Base-by-base conservation (phyloP, 345 rosid genomes). In the Linum usitatissimum region DNA sequence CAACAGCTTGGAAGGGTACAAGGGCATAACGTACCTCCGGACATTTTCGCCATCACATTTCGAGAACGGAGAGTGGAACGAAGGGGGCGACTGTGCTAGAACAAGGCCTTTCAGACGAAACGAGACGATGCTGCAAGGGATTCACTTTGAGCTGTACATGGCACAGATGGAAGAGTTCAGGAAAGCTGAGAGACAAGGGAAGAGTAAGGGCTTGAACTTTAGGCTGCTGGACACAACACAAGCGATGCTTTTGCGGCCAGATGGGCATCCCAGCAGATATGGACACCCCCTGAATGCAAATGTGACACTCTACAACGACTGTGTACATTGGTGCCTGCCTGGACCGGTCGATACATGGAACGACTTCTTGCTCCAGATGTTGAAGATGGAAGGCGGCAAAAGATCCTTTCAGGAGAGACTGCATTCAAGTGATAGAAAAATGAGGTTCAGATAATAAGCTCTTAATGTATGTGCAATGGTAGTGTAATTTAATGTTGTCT, bases 251-350 rank as follows among this genome's bases (percentile, higher is more conserved):
- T 61, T 91, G 64, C 71, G 97, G 63, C 90, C 90, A 0, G 94
- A 91, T 30, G 97, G 97, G n/a, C 96, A 91, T 64, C 96, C 91
- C 0, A 83, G 90, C 67, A 60, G 69, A 60, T 88, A 75, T 30
- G 96, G 97, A 21, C 94, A 88, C 45, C 67, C 69, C 78, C 75
- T 82, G 0, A 71, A 83, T 21, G 91, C 81, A 45, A 91, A 91
- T 30, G 97, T 86, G 34, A 71, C 87, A 0, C 53, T 91, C 77
- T 76, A 85, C 69, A 88, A 88, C 19, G 97, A 91, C 65, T 88
- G 94, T 31, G 97, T 91, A 45, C 97, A 91, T 55, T 88, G 96
- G 97, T 91, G 97, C 82, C 73, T 86, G 77, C 95, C 95, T 3
- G 95, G 97, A 19, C 95, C 97, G 0, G 82, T 90, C n/a, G 97